Percentiles rank a stretch among this genome's conserved stretches.
These are phyloP conservation scores for Argentina anserina DNA, from an alignment of 306 rosid species.

Conservation along the genomic window DNA sequence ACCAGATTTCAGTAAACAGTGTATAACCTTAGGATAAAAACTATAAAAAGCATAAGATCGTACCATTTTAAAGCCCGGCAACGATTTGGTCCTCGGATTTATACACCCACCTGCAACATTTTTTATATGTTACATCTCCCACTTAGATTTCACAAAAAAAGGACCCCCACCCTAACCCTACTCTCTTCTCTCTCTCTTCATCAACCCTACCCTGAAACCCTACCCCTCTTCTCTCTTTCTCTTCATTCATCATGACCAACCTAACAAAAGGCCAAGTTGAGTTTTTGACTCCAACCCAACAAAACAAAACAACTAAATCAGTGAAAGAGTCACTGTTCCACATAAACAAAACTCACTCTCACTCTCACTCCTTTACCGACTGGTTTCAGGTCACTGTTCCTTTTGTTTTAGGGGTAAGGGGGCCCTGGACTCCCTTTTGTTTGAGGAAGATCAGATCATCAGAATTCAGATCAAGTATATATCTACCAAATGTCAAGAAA, in stretches of 20 bases:
- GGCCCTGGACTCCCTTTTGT: neutral
- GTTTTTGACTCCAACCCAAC: slow-evolving; percentile 29
- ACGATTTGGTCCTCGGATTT: slow-evolving; percentile 49
- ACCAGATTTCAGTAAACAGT: slow-evolving; percentile 41
- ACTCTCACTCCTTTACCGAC: neutral
- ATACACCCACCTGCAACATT: slow-evolving; percentile 40
- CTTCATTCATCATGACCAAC: slow-evolving; percentile 15
- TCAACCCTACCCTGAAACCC: slow-evolving; percentile 18
- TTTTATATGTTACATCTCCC: slow-evolving; percentile 40
- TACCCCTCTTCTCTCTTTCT: slow-evolving; percentile 1
- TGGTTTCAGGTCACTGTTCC: slow-evolving; percentile 1
- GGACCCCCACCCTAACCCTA: slow-evolving; percentile 34
- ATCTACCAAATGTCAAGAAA: neutral
- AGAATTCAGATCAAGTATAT: neutral
- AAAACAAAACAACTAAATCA: neutral
- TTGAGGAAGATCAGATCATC: neutral
- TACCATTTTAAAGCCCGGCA: slow-evolving; percentile 58
- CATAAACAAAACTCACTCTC: neutral
- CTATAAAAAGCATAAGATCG: slow-evolving; percentile 43
- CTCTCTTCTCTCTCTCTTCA: neutral
- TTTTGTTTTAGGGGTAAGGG: neutral
- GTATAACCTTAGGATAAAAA: slow-evolving; percentile 34
- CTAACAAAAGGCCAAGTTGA: slow-evolving; percentile 4
- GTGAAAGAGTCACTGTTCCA: slow-evolving; percentile 1
- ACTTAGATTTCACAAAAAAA: slow-evolving; percentile 54